phyloP scores from a whole-genome alignment of 2,329 filamentous ascomycete genomes.

The Pseudocercospora fuligena region DNA sequence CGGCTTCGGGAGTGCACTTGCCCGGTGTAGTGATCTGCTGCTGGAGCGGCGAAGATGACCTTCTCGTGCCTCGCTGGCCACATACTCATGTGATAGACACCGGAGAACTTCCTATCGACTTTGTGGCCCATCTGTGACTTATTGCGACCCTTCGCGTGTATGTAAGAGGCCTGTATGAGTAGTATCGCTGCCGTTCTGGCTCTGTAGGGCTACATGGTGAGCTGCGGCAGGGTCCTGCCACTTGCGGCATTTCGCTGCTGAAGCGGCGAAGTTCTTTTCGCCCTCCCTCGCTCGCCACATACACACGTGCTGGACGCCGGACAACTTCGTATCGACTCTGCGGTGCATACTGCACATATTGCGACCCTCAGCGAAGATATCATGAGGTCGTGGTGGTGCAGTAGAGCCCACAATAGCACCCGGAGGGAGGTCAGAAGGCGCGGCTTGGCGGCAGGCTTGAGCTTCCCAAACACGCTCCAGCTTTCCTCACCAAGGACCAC shows the following conservation, averaged over 20 bases:
- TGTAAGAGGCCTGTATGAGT: not conserved
- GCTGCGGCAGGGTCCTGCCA: not conserved
- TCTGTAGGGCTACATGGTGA: not conserved
- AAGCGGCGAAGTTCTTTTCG: not conserved
- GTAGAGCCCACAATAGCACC: slow-evolving; percentile 8
- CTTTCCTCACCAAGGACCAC: slow-evolving; percentile 12
- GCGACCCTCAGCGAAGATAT: not conserved
- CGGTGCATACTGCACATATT: not conserved
- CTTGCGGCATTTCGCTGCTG: not conserved
- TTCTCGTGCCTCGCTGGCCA: not conserved
- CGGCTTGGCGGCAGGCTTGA: slow-evolving; percentile 17
- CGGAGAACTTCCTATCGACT: not conserved
- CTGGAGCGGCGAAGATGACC: not conserved
- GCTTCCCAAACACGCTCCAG: slow-evolving; percentile 9
- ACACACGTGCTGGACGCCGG: not conserved
- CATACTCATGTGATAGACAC: not conserved
- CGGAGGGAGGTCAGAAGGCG: not conserved
- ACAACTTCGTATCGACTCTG: not conserved
- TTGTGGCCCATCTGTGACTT: not conserved
- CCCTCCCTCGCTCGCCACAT: not conserved
- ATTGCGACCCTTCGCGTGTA: not conserved
- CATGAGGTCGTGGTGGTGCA: not conserved
- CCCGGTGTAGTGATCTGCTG: not conserved
- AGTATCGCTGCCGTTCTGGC: not conserved
- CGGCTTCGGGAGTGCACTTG: not conserved